Conservation (phyloP, 768 basidiomycete species). For the Russula sp. region DNA sequence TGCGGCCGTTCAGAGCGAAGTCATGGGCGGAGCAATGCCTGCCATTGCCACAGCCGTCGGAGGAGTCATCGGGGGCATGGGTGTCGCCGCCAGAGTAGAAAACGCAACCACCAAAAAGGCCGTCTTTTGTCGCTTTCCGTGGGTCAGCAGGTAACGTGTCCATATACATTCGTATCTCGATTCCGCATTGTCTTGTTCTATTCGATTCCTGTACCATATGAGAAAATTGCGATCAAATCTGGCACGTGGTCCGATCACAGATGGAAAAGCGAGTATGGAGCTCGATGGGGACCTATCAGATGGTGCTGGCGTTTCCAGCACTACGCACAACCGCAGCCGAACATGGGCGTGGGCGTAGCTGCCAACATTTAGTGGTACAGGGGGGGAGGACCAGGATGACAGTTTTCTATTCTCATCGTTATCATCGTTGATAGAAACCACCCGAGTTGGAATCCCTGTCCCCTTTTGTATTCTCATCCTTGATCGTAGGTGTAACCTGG, state of each 20-base stretch:
- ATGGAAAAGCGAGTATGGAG: background rate
- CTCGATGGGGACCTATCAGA: background rate
- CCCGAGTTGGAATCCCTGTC: background rate
- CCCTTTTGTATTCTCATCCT: background rate
- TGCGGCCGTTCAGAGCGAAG: slow-evolving; percentile 1
- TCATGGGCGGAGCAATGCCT: slow-evolving; percentile 8
- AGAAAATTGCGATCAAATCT: too few species aligned
- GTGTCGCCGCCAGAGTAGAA: too few species aligned
- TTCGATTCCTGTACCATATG: too few species aligned
- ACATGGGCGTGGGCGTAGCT: background rate
- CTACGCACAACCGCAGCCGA: background rate
- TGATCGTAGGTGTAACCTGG: too few species aligned
- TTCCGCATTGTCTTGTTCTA: too few species aligned
- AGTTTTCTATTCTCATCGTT: background rate
- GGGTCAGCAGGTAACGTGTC: too few species aligned
- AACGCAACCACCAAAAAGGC: too few species aligned
- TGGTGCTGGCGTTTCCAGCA: background rate
- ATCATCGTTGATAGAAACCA: background rate
- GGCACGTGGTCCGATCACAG: too few species aligned
- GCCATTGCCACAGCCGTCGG: background rate
- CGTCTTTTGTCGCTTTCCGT: too few species aligned
- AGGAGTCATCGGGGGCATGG: background rate
- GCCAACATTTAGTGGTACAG: background rate
- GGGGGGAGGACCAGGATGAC: background rate
- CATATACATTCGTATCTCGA: too few species aligned